Evolutionary conservation across 2,329 filamentous ascomycete species (phyloP).

Genomic region (Hypoxylon sp.): DNA sequence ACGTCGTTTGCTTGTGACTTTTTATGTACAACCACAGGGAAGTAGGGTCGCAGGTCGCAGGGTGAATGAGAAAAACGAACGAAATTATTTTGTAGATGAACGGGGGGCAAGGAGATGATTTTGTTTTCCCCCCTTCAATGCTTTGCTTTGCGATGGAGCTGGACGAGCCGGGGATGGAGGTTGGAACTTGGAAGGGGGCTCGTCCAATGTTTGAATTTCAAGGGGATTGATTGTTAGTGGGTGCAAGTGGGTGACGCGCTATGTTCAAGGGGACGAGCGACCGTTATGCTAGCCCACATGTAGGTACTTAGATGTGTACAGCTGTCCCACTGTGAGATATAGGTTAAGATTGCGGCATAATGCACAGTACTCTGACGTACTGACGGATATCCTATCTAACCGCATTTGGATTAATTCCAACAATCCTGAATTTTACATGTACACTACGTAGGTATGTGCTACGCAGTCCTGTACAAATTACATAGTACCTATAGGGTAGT

Average conservation of each 20-base stretch:
- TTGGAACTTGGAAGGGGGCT: conserved; percentile 42
- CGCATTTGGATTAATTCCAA: conserved; percentile 26
- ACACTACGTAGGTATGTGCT: conserved; percentile 23
- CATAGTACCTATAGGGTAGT: conserved; percentile 6
- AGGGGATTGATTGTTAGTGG: conserved; percentile 29
- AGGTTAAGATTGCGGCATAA: conserved; percentile 5
- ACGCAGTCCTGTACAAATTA: conserved; percentile 24
- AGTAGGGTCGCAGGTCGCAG: conserved; percentile 8
- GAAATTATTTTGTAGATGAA: conserved; percentile 35
- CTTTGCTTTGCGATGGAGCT: conserved; percentile 34
- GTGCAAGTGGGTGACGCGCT: conserved; percentile 36
- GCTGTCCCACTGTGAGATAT: conserved; percentile 18
- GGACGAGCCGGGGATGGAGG: conserved; percentile 37
- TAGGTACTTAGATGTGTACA: conserved; percentile 8
- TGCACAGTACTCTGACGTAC: conserved; percentile 12
- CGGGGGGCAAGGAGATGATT: conserved; percentile 37
- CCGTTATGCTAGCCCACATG: conserved; percentile 28
- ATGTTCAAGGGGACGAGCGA: conserved; percentile 25
- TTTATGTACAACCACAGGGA: conserved; percentile 5
- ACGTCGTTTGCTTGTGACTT: conserved; percentile 28
- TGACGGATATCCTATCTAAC: conserved; percentile 22
- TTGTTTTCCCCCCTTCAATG: conserved; percentile 39
- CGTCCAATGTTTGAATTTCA: conserved; percentile 42
- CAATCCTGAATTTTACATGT: conserved; percentile 42
- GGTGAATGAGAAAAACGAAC: conserved; percentile 34